A percentile compares a stretch with the other conserved stretches of the same genome.
phyloP scores from a whole-genome alignment of 257 asterid species.

The Henckelia pumila region DNA sequence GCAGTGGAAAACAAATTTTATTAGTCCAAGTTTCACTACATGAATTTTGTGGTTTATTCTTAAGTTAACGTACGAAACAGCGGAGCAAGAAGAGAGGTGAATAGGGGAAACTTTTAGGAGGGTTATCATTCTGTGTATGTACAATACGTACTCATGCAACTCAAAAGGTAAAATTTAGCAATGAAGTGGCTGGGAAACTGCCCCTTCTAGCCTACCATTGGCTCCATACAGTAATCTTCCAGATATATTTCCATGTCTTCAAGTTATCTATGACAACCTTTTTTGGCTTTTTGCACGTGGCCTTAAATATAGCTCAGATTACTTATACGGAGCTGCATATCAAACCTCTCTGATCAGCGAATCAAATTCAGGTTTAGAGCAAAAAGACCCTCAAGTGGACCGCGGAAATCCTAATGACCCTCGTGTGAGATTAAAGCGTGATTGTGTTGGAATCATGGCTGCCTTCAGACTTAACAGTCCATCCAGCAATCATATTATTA shows the following conservation, averaged over 20 bases:
- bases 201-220: not conserved
- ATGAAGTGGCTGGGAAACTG: not conserved
- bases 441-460: slow-evolving; percentile 89
- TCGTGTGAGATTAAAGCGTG: slow-evolving; percentile 83
- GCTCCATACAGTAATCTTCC: not conserved
- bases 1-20: not conserved
- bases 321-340: not conserved
- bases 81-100: not conserved
- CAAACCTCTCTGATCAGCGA: slow-evolving; percentile 16
- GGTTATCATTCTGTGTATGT: not conserved
- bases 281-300: not conserved
- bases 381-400: slow-evolving; percentile 36
- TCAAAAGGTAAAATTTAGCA: not conserved
- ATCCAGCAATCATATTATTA: slow-evolving; percentile 50
- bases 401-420: slow-evolving; percentile 79
- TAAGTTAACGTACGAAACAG: not conserved
- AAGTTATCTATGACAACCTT: not conserved
- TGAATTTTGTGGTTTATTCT: slow-evolving; percentile 1
- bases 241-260: not conserved
- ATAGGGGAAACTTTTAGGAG: not conserved
- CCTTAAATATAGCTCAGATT: not conserved
- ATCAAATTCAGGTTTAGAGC: slow-evolving; percentile 33
- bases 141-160: not conserved
- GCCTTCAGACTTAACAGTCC: slow-evolving; percentile 71
- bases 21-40: not conserved